phyloP scores from a whole-genome alignment of 345 rosid genomes.

The Euphorbia tirucalli region DNA sequence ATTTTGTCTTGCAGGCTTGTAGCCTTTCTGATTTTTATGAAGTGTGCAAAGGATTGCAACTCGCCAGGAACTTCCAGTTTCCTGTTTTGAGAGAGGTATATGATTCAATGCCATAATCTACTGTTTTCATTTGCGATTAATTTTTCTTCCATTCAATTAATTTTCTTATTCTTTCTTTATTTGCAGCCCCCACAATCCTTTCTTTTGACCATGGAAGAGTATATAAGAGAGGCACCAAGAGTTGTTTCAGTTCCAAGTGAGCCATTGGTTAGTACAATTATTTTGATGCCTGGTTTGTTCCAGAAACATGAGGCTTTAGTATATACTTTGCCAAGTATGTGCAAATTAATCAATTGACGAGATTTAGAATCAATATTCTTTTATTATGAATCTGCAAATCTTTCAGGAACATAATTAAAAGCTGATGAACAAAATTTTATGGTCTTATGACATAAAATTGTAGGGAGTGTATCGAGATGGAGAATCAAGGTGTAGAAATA shows the following conservation, averaged over 20 bases:
- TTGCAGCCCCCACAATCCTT: conserved; percentile 95
- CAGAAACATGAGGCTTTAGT: neutral
- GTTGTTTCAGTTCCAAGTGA: conserved; percentile 67
- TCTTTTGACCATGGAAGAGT: conserved; percentile 94
- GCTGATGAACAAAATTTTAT: neutral
- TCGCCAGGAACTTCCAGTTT: conserved; percentile 97
- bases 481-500: neutral
- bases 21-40: conserved; percentile 92
- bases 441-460: neutral
- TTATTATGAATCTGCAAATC: neutral
- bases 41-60: conserved; percentile 93
- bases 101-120: conserved; percentile 6
- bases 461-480: neutral
- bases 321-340: neutral
- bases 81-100: conserved; percentile 89
- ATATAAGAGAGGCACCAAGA: conserved; percentile 93
- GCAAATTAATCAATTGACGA: neutral
- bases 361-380: neutral
- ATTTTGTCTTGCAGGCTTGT: conserved; percentile 60
- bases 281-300: neutral
- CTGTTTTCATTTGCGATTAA: neutral
- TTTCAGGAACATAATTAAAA: neutral
- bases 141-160: neutral
- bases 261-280: conserved; percentile 58
- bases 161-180: conserved; percentile 10